A percentile compares a stretch with the other conserved stretches of the same genome.
Evolutionary conservation across 176 grass and related monocot species (phyloP).

Genomic region (Bromus sterilis): DNA sequence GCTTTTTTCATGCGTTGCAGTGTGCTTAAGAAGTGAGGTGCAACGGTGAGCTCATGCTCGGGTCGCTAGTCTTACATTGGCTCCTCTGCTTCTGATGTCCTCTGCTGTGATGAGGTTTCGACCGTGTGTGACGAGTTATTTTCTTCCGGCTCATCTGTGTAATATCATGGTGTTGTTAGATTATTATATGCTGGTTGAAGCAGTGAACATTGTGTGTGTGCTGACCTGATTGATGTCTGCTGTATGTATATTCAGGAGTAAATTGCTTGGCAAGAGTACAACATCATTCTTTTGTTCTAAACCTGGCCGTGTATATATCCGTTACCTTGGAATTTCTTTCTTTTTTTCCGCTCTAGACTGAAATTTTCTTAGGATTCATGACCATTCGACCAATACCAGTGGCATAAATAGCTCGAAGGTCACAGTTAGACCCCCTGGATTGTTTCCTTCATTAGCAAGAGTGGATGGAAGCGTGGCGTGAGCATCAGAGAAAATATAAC

Average conservation of each 20-base stretch:
- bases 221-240: background rate
- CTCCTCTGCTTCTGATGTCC: background rate
- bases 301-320: constrained; percentile 15
- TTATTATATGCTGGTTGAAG: background rate
- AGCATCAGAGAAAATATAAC: too few relatives aligned
- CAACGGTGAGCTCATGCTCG: background rate
- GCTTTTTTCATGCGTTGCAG: constrained; percentile 13
- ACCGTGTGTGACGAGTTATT: background rate
- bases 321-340: background rate
- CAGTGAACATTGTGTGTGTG: background rate
- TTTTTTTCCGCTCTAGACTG: too few relatives aligned
- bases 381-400: too few relatives aligned
- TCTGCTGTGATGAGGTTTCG: background rate
- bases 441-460: too few relatives aligned
- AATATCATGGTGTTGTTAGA: constrained; percentile 10
- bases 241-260: constrained; percentile 41
- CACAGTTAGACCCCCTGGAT: too few relatives aligned
- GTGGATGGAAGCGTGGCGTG: too few relatives aligned
- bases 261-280: constrained; percentile 3
- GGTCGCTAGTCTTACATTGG: background rate
- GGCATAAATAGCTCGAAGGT: too few relatives aligned
- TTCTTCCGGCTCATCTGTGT: background rate
- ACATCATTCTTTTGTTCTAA: background rate
- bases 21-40: constrained; percentile 57
- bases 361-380: too few relatives aligned